Evolutionary conservation across 2,329 filamentous ascomycete species (phyloP), one percentile per base, ranked within the genome.

Genomic region (Triangularia setosa): DNA sequence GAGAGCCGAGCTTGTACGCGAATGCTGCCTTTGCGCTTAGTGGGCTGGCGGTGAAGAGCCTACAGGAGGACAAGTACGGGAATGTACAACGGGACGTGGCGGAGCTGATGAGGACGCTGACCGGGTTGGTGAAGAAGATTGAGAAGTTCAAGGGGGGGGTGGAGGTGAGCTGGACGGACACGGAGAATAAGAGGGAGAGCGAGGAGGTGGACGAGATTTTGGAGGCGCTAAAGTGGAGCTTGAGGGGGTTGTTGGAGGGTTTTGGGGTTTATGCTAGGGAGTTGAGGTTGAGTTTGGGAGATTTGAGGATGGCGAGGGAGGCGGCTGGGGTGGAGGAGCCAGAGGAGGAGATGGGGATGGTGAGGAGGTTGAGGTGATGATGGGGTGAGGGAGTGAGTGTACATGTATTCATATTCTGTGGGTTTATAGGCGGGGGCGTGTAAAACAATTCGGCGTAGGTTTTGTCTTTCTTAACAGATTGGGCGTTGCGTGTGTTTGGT

Each of bases 51-150:
- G 84, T 92, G 3, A 84, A 85, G 67, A 94, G 90, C 75, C 78
- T 97, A 61, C 80, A 81, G 3, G 93, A 98, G 75, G 94, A 98
- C 74, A 84, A 84, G 56, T 95, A 88, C 73, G 94, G 94, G 14
- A 90, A 91, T 70, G 94, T 96, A n/a, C 90, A 96, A 69, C 83
- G 87, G 53, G 91, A 95, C 68, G 87, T 98, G 1, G 86, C 90
- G 0, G 79, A 78, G 58, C 88, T 96, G 63, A 86, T 97, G 59
- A 85, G 89, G 56, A 86, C 87, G 1, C 85, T 96, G 66, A 93
- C 91, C 0, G 70, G 75, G 0, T 87, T 90, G 0, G 87, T 93
- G 63, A 83, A 80, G 62, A 87, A 87, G 69, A 79, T 97, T 3
- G 89, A 96, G 71, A 78, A 74, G 1, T 92, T 96, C 73, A 82